Conservation (phyloP, 2,329 filamentous ascomycete genomes). For the Chrysoporthe cubensis region DNA sequence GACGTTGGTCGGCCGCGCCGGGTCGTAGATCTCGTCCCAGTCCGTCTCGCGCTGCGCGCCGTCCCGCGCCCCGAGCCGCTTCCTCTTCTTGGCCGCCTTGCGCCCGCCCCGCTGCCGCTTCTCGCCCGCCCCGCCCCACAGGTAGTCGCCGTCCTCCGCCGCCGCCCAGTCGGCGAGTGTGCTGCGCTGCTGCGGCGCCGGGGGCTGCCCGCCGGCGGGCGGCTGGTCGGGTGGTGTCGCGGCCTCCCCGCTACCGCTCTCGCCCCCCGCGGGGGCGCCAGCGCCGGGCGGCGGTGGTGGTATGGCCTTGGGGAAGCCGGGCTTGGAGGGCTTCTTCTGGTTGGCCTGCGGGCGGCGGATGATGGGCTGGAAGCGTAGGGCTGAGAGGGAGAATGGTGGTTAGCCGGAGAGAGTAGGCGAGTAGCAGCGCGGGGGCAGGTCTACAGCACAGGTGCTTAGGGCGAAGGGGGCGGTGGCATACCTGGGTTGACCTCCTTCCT, state of each 20-base stretch:
- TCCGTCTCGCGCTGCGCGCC: slow-evolving; percentile 65
- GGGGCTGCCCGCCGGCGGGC: slow-evolving; percentile 26
- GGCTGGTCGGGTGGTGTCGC: slow-evolving; percentile 36
- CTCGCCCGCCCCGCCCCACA: slow-evolving; percentile 62
- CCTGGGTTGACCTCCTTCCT: slow-evolving; percentile 63
- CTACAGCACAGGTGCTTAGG: no score
- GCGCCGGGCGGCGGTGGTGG: slow-evolving; percentile 34
- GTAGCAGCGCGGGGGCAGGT: background rate
- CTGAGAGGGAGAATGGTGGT: slow-evolving; percentile 44
- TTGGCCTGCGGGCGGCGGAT: slow-evolving; percentile 75
- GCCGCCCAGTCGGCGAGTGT: slow-evolving; percentile 81
- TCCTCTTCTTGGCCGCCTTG: slow-evolving; percentile 70
- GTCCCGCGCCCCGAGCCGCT: slow-evolving; percentile 54
- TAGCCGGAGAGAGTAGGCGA: background rate
- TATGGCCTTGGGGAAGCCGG: slow-evolving; percentile 55
- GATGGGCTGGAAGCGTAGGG: slow-evolving; percentile 85
- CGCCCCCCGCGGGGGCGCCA: slow-evolving; percentile 28
- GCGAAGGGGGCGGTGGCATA: slow-evolving; percentile 23
- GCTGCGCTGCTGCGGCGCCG: slow-evolving; percentile 57
- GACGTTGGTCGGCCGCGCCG: slow-evolving; percentile 78
- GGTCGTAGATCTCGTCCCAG: slow-evolving; percentile 93
- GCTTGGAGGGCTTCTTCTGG: slow-evolving; percentile 67
- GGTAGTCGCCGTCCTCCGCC: slow-evolving; percentile 83
- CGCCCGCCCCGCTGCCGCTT: slow-evolving; percentile 78
- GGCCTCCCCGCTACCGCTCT: slow-evolving; percentile 38